phyloP scores from a whole-genome alignment of 371 early-diverging fungal species.

The Mucor sp. region DNA sequence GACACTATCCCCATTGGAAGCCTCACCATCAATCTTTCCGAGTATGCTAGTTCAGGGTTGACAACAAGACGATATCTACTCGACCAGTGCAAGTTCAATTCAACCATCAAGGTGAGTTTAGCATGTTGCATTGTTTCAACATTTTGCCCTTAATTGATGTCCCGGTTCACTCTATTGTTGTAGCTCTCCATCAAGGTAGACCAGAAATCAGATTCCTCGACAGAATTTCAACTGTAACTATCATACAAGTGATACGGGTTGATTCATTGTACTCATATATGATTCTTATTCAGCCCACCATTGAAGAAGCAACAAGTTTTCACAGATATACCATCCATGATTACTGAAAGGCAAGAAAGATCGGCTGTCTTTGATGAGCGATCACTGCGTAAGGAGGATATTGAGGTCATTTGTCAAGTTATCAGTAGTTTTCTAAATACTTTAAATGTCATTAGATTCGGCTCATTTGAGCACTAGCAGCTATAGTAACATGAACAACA shows the following conservation, averaged over 20 bases:
- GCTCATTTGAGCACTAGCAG: slow-evolving; percentile 11
- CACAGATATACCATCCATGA: slow-evolving; percentile 43
- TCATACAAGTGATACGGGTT: not conserved
- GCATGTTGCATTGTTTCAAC: slow-evolving; percentile 6
- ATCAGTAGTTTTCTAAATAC: not conserved
- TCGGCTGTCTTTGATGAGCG: slow-evolving; percentile 41
- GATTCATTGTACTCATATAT: no score
- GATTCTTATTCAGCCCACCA: slow-evolving; percentile 27
- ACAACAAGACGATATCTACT: slow-evolving; percentile 44
- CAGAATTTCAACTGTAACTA: slow-evolving; percentile 35
- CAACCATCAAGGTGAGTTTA: slow-evolving; percentile 46
- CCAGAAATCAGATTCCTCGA: slow-evolving; percentile 29
- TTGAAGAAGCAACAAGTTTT: slow-evolving; percentile 43
- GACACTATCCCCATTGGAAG: slow-evolving; percentile 39
- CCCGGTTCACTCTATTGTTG: no score
- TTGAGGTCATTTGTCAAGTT: not conserved
- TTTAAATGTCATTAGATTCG: slow-evolving; percentile 6
- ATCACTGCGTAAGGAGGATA: slow-evolving; percentile 20
- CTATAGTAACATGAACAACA: slow-evolving; percentile 37
- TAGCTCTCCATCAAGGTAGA: slow-evolving; percentile 42
- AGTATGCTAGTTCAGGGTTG: slow-evolving; percentile 45
- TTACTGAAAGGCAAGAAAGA: slow-evolving; percentile 27
- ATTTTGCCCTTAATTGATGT: not conserved
- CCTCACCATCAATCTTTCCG: slow-evolving; percentile 46
- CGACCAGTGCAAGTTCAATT: slow-evolving; percentile 52